Percentiles rank a stretch among this genome's conserved stretches.
phyloP scores from a whole-genome alignment of 2,329 filamentous ascomycete species.

The Talaromyces albobiverticillius region DNA sequence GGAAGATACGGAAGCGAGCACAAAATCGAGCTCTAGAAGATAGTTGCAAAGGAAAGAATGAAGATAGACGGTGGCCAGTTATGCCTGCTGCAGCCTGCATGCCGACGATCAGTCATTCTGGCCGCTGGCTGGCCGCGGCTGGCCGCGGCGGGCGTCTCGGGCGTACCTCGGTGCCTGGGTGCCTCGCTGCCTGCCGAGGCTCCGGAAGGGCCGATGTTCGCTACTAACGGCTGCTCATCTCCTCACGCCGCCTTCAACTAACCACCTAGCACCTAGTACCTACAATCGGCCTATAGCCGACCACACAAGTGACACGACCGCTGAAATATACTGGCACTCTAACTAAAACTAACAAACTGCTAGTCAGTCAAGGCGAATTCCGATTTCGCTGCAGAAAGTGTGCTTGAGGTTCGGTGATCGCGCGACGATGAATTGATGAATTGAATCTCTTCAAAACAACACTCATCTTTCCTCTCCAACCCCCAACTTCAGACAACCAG shows the following conservation, averaged over 20 bases:
- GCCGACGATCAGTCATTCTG: slow-evolving; percentile 5
- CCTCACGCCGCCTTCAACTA: no score
- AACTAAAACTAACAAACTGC: no score
- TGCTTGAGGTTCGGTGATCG: background rate
- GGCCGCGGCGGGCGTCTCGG: background rate
- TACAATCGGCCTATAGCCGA: no score
- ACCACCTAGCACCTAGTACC: no score
- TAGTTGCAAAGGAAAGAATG: no score
- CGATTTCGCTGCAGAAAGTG: background rate
- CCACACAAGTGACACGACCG: no score
- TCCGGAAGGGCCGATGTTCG: background rate
- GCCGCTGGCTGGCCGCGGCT: slow-evolving; percentile 21
- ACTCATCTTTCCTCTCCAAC: background rate
- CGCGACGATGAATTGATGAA: background rate
- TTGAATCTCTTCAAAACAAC: background rate
- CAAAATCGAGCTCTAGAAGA: no score
- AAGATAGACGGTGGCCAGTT: no score
- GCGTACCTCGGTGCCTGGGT: no score
- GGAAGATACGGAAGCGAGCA: background rate
- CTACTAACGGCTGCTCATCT: background rate
- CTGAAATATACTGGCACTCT: no score
- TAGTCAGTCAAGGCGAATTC: background rate
- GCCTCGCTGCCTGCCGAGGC: slow-evolving; percentile 5
- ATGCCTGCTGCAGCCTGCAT: background rate
- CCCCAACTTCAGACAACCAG: background rate